These are phyloP conservation scores for Epichloe bromicola DNA, from an alignment of 2,329 filamentous ascomycete genomes.

Conservation along the genomic window DNA sequence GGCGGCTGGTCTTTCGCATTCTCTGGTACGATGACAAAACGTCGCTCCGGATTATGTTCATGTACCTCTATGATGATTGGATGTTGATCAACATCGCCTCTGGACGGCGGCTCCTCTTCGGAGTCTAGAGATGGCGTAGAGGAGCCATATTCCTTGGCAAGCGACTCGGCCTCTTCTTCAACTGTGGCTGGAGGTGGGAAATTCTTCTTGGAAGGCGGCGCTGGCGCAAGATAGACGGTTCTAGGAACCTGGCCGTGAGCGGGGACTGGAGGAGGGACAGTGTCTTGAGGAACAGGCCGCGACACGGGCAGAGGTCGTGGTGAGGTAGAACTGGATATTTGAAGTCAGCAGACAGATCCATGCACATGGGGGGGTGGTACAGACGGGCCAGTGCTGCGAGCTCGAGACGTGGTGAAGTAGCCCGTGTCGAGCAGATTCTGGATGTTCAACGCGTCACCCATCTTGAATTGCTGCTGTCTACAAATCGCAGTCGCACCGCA, in stretches of 20 bases:
- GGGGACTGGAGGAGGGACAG: slow-evolving; percentile 7
- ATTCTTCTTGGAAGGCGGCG: slow-evolving; percentile 11
- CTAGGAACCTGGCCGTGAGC: slow-evolving; percentile 5
- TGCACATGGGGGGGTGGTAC: slow-evolving; percentile 1
- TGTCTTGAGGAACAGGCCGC: slow-evolving; percentile 8
- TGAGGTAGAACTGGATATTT: slow-evolving; percentile 5
- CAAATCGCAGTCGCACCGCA: slow-evolving; percentile 8
- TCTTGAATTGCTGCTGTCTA: slow-evolving; percentile 15
- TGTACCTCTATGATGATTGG: slow-evolving; percentile 52
- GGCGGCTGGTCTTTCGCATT: slow-evolving; percentile 7
- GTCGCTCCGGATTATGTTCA: slow-evolving; percentile 47
- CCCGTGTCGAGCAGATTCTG: slow-evolving; percentile 35
- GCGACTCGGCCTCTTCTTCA: slow-evolving; percentile 53
- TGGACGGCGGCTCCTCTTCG: slow-evolving; percentile 44
- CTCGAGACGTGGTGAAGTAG: slow-evolving; percentile 36
- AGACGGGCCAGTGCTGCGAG: slow-evolving; percentile 19
- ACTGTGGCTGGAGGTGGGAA: slow-evolving; percentile 51
- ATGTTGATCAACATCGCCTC: slow-evolving; percentile 55
- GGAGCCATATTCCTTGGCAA: slow-evolving; percentile 46
- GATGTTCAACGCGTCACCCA: slow-evolving; percentile 32
- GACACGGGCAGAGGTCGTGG: slow-evolving; percentile 10
- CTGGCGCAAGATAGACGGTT: slow-evolving; percentile 6
- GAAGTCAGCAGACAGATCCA: neutral
- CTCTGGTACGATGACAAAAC: slow-evolving; percentile 46
- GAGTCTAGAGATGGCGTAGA: slow-evolving; percentile 12